These are phyloP conservation scores for Thelephora terrestris DNA, from an alignment of 1,284 basidiomycete genomes.

Conservation along the genomic window DNA sequence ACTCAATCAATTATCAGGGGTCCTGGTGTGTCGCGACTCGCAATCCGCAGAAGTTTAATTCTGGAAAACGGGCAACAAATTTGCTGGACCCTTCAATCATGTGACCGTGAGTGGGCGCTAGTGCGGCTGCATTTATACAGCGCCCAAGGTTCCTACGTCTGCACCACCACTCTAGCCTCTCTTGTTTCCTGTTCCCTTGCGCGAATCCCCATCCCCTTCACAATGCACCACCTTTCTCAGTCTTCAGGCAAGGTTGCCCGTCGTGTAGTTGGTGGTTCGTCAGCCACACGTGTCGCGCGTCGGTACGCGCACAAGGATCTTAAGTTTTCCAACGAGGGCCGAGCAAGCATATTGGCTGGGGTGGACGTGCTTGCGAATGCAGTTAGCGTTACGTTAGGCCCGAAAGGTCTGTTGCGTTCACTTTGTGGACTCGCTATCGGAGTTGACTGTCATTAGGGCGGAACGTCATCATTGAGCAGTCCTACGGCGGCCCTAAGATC, in stretches of 20 bases:
- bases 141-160: background rate
- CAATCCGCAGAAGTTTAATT: too few relatives aligned
- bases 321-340: slow-evolving; percentile 93
- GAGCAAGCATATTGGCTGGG: slow-evolving; percentile 89
- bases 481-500: slow-evolving; percentile 96
- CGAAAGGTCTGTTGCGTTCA: slow-evolving; percentile 64
- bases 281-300: slow-evolving; percentile 33
- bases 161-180: background rate
- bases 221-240: slow-evolving; percentile 29
- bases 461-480: slow-evolving; percentile 98
- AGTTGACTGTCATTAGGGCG: slow-evolving; percentile 47
- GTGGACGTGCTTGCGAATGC: slow-evolving; percentile 95
- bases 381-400: slow-evolving; percentile 91
- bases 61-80: too few relatives aligned
- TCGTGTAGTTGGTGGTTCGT: slow-evolving; percentile 22
- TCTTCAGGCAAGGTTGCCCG: slow-evolving; percentile 36
- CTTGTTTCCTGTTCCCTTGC: background rate
- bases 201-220: background rate
- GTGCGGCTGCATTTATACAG: too few relatives aligned
- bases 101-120: too few relatives aligned
- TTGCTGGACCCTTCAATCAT: too few relatives aligned
- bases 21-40: too few relatives aligned
- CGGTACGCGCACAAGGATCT: slow-evolving; percentile 92
- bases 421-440: slow-evolving; percentile 9
- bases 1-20: too few relatives aligned